phyloP scores from a whole-genome alignment of 306 rosid species.

The Vigna angularis region DNA sequence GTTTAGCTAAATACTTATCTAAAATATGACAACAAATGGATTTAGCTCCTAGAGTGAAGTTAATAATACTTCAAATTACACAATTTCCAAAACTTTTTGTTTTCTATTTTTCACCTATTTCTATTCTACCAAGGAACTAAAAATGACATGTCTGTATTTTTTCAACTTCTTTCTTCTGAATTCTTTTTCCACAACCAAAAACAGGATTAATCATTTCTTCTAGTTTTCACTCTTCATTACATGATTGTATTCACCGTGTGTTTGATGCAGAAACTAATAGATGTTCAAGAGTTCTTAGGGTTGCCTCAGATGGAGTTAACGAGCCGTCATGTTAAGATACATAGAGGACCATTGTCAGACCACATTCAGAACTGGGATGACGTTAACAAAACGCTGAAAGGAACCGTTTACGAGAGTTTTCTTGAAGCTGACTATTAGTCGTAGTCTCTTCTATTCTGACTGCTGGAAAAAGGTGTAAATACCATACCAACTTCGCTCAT shows the following conservation, averaged over 20 bases:
- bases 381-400: slow-evolving; percentile 68
- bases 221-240: not conserved
- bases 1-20: slow-evolving; percentile 9
- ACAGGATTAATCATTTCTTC: not conserved
- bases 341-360: slow-evolving; percentile 71
- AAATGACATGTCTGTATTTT: too few species aligned
- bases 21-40: too few species aligned
- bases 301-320: slow-evolving; percentile 70
- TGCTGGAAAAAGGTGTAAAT: slow-evolving; percentile 58
- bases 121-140: too few species aligned
- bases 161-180: too few species aligned
- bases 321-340: slow-evolving; percentile 91
- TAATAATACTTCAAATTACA: too few species aligned
- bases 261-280: slow-evolving; percentile 72
- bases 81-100: too few species aligned
- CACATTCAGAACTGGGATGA: slow-evolving; percentile 89
- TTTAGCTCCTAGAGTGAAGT: too few species aligned
- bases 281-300: slow-evolving; percentile 73
- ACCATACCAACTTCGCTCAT: slow-evolving; percentile 44
- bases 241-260: slow-evolving; percentile 11
- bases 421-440: slow-evolving; percentile 68
- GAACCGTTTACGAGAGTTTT: slow-evolving; percentile 77
- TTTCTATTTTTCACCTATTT: too few species aligned
- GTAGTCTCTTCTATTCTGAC: slow-evolving; percentile 46
- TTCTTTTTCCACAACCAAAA: too few species aligned